These are phyloP conservation scores for Cercospora brassicicola DNA, from an alignment of 2,329 filamentous ascomycete genomes.

Conservation along the genomic window DNA sequence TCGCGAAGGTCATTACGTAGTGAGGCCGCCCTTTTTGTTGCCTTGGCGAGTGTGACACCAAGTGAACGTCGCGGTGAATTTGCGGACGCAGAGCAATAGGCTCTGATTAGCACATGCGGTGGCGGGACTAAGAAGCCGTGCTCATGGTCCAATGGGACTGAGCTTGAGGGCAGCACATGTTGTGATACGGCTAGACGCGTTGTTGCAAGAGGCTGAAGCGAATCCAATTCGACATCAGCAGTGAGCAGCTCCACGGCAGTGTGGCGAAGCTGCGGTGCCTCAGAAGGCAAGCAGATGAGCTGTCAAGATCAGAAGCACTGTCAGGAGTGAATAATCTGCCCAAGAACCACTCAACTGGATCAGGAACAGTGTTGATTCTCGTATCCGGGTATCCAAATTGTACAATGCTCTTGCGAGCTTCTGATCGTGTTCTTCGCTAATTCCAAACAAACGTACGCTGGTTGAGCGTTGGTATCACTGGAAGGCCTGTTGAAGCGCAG, in stretches of 20 bases:
- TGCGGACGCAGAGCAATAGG: not conserved
- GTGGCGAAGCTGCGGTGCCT: not conserved
- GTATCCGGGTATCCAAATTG: not conserved
- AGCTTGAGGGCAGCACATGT: not conserved
- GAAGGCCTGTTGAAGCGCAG: constrained; percentile 14
- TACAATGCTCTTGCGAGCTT: constrained; percentile 10
- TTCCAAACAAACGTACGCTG: constrained; percentile 34
- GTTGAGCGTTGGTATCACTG: constrained; percentile 41
- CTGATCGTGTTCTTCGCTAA: constrained; percentile 4
- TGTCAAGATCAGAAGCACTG: not conserved
- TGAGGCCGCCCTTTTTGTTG: constrained; percentile 1
- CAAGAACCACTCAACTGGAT: not conserved
- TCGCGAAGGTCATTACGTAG: not conserved
- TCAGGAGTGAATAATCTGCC: not conserved
- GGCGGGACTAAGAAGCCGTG: not conserved
- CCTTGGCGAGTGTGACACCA: constrained; percentile 2
- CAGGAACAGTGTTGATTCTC: not conserved
- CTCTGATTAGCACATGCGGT: not conserved
- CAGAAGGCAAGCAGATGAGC: not conserved
- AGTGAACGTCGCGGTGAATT: not conserved
- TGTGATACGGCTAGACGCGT: not conserved
- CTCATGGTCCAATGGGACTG: not conserved
- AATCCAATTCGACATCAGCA: not conserved
- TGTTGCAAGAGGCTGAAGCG: not conserved
- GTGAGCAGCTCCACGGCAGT: not conserved